Conservation (phyloP, 768 basidiomycete genomes). For the Hygrophorus russula region DNA sequence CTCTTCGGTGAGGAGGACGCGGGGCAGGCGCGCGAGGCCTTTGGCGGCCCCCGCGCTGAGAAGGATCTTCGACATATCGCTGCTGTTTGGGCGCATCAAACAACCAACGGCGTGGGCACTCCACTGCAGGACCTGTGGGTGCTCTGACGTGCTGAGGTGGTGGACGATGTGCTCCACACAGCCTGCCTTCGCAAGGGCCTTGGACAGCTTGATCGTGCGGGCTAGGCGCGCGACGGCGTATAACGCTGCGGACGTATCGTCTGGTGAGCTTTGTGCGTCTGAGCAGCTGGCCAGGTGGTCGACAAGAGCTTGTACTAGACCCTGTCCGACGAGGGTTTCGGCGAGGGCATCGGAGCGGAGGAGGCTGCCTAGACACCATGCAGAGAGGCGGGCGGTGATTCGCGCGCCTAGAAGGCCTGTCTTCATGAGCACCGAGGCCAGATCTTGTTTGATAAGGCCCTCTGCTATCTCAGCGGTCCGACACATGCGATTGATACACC, state of each 20-base stretch:
- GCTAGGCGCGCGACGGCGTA: conserved; percentile 16
- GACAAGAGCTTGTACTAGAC: conserved; percentile 9
- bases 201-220: conserved; percentile 17
- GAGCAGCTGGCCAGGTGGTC: conserved; percentile 12
- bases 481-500: conserved; percentile 16
- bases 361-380: conserved; percentile 14
- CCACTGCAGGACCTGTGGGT: conserved; percentile 14
- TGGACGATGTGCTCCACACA: conserved; percentile 12
- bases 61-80: conserved; percentile 14
- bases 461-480: conserved; percentile 14
- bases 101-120: conserved; percentile 15
- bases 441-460: conserved; percentile 14
- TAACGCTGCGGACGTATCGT: conserved; percentile 13
- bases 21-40: conserved; percentile 15
- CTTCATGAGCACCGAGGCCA: conserved; percentile 9
- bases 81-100: conserved; percentile 16
- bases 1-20: conserved; percentile 14
- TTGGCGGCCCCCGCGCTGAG: conserved; percentile 16
- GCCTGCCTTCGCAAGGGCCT: conserved; percentile 14
- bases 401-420: conserved; percentile 13
- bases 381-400: conserved; percentile 11
- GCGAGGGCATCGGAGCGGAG: conserved; percentile 14
- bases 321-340: conserved; percentile 11
- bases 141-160: conserved; percentile 10
- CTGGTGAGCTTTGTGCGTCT: conserved; percentile 6